Percentiles rank a stretch among this genome's conserved stretches.
phyloP scores from a whole-genome alignment of 306 rosid species.

The Trifolium fragiferum region DNA sequence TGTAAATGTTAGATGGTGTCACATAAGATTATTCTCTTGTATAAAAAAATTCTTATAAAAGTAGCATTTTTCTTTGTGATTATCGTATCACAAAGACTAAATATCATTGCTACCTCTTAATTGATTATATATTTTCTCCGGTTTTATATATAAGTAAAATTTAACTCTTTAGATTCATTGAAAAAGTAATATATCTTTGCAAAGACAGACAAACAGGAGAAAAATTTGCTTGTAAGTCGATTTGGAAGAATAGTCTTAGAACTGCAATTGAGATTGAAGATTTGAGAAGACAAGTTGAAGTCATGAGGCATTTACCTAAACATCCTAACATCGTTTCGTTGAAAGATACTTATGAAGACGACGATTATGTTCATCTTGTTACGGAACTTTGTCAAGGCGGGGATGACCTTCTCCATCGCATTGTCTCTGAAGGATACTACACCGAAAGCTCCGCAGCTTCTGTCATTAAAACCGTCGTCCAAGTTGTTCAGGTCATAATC shows the following conservation, averaged over 20 bases:
- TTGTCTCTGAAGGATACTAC: constrained; percentile 73
- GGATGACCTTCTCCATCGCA: constrained; percentile 69
- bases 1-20: too few species aligned
- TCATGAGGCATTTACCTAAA: constrained; percentile 72
- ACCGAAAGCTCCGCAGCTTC: constrained; percentile 73
- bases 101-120: too few species aligned
- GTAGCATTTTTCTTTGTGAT: too few species aligned
- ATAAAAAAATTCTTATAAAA: too few species aligned
- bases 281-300: constrained; percentile 79
- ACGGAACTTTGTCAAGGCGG: constrained; percentile 90
- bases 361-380: constrained; percentile 71
- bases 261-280: constrained; percentile 73
- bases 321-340: constrained; percentile 78
- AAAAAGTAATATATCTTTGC: constrained; percentile 83
- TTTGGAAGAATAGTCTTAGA: constrained; percentile 80
- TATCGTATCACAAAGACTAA: too few species aligned
- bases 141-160: too few species aligned
- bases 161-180: too few species aligned
- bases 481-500: constrained; percentile 58
- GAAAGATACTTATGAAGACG: constrained; percentile 71
- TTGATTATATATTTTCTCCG: too few species aligned
- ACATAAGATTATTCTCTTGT: too few species aligned
- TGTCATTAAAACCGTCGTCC: constrained; percentile 61
- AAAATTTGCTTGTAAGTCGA: constrained; percentile 85
- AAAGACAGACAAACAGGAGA: constrained; percentile 80